These are phyloP conservation scores for Phellopilus nigrolimitatus DNA, from an alignment of 1,284 basidiomycete genomes.

Conservation along the genomic window DNA sequence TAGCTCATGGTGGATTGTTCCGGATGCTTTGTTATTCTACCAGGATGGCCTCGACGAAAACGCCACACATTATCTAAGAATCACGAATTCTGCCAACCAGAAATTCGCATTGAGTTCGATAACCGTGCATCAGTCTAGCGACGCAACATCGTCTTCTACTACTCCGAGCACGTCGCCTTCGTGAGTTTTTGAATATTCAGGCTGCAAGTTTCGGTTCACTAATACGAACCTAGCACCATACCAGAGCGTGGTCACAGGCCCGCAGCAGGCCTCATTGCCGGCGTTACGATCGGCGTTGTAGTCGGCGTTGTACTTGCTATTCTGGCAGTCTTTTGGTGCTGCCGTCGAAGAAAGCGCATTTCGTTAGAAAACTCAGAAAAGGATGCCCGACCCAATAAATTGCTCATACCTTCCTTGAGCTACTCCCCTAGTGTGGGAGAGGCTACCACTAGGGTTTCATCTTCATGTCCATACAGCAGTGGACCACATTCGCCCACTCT, in stretches of 20 bases:
- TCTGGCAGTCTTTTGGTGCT: not conserved
- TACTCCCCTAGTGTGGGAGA: no score
- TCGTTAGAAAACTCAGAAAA: no score
- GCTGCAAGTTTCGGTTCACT: not conserved
- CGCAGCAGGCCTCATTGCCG: slow-evolving; percentile 1
- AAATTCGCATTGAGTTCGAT: slow-evolving; percentile 23
- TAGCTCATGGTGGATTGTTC: slow-evolving; percentile 31
- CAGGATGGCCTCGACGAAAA: slow-evolving; percentile 31
- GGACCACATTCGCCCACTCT: not conserved
- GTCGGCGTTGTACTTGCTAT: not conserved
- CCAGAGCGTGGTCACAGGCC: not conserved
- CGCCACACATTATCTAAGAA: slow-evolving; percentile 26
- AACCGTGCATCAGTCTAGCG: not conserved
- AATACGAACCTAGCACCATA: not conserved
- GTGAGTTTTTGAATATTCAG: not conserved
- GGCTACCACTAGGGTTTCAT: no score
- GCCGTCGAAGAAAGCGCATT: not conserved
- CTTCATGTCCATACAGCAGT: no score
- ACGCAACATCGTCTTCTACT: not conserved
- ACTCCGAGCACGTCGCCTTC: not conserved
- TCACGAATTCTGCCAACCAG: slow-evolving; percentile 26
- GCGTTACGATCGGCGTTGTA: not conserved
- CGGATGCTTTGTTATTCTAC: slow-evolving; percentile 32
- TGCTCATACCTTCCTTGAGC: no score
- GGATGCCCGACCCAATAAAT: no score